Evolutionary conservation across 805 yeast genomes (phyloP).

Genomic region (Metschnikowia noctiluminum): DNA sequence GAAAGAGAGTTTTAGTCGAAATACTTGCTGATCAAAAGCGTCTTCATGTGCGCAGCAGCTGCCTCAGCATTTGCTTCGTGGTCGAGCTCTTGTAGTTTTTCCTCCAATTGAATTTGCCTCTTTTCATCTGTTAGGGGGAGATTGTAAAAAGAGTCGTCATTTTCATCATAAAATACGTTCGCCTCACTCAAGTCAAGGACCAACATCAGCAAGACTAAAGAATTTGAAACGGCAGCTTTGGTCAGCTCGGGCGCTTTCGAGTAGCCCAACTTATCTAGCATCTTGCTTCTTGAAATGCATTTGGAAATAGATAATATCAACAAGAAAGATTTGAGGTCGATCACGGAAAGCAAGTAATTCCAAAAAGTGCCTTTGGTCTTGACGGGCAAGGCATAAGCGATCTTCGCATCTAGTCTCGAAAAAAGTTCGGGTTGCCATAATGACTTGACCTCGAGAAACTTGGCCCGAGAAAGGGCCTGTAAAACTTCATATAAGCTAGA

Average conservation of each 20-base stretch:
- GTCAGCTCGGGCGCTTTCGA: constrained; percentile 6
- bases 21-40: constrained; percentile 25
- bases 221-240: constrained; percentile 16
- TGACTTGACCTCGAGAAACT: constrained; percentile 17
- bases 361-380: constrained; percentile 18
- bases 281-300: constrained; percentile 21
- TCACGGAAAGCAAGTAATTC: constrained; percentile 21
- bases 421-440: constrained; percentile 2
- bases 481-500: constrained; percentile 14
- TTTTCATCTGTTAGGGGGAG: constrained; percentile 8
- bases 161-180: constrained; percentile 27
- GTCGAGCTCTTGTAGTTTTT: constrained; percentile 12
- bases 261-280: constrained; percentile 29
- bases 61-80: constrained; percentile 23
- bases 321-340: constrained; percentile 32
- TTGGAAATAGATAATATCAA: constrained; percentile 26
- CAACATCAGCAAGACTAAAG: constrained; percentile 23
- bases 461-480: constrained; percentile 22
- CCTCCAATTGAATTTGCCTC: constrained; percentile 16
- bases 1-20: constrained; percentile 6
- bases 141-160: constrained; percentile 25
- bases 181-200: constrained; percentile 27
- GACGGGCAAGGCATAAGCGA: constrained; percentile 12
- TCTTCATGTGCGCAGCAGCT: constrained; percentile 27
- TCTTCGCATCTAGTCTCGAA: constrained; percentile 5